phyloP scores from a whole-genome alignment of 306 rosid species.

The Dryas alaskensis region DNA sequence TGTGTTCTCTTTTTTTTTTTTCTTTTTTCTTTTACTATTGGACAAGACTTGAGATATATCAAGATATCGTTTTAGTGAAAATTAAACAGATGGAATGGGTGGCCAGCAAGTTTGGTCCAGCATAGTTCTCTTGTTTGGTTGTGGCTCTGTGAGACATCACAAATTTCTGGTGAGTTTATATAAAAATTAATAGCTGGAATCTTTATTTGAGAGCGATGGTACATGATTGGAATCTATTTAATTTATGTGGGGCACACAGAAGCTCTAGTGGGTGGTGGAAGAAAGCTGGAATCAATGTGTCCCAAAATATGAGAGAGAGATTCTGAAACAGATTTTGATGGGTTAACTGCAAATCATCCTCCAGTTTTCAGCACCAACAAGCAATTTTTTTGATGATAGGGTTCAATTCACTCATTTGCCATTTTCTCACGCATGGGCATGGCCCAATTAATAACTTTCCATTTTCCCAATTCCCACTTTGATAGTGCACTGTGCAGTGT shows the following conservation, averaged over 20 bases:
- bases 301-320: background rate
- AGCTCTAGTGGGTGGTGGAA: slow-evolving; percentile 7
- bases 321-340: background rate
- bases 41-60: background rate
- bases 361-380: background rate
- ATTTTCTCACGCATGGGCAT: slow-evolving; percentile 2
- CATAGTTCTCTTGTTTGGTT: slow-evolving; percentile 1
- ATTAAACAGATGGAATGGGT: background rate
- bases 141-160: background rate
- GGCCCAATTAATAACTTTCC: background rate
- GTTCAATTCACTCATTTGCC: background rate
- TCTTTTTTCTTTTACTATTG: too few species aligned
- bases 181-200: background rate
- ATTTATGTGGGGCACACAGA: background rate
- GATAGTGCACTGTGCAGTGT: background rate
- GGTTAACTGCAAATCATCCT: background rate
- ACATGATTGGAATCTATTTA: background rate
- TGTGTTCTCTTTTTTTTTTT: too few species aligned
- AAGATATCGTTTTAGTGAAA: background rate
- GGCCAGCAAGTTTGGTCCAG: slow-evolving; percentile 2
- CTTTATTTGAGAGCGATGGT: background rate
- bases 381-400: background rate
- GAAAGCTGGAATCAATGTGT: background rate
- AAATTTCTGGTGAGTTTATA: background rate
- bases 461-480: background rate